Base-by-base conservation (phyloP, 805 yeast genomes). In the Wickerhamiella galacta region DNA sequence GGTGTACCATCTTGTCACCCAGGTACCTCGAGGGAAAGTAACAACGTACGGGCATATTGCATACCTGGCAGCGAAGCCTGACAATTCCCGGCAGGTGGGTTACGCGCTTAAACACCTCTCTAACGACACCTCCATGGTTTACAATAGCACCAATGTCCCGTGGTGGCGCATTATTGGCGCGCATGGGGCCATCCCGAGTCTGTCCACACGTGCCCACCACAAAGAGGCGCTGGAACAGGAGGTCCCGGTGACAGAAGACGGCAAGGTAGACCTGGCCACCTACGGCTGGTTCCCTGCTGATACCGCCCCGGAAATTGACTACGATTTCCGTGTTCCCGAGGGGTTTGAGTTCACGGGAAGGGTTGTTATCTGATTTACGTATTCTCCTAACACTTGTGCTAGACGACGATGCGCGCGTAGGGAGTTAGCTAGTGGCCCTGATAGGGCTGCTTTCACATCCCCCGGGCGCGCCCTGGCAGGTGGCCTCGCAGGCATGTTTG, bases 31-130 rank as follows among this genome's bases (percentile, higher is more conserved):
- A 4, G 87, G 83, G 1, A 52, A 54, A 27, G 83, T 72, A 5
- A 70, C 82, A 0, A 63, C 74, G n/a, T 79, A 79, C 43, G 83
- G 81, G 2, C 85, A 76, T 47, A 68, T 79, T 6, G 90, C 90
- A 0, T 63, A 64, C 38, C 52, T 76, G 7, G 58, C 75, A 0
- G 65, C 63, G 20, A 58, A 64, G 31, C 90, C 93, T 0, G 64
- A 58, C 31, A 73, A 76, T 41, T 63, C 90, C 1, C 58, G 93
- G 4, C 82, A 70, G 38, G 90, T 78, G 1, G 93, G 93, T 0
- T 64, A 66, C 20, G 68, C 83, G 0, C 54, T 79, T 38, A 79
- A 78, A 51, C 57, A 66, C 30, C 57, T 70, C 10, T 60, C 63
- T 20, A 39, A 33, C 6, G 31, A 39, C 34, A 29, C 35, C 3